These are phyloP conservation scores for Trametes punicea DNA, from an alignment of 768 basidiomycete species.

Conservation along the genomic window DNA sequence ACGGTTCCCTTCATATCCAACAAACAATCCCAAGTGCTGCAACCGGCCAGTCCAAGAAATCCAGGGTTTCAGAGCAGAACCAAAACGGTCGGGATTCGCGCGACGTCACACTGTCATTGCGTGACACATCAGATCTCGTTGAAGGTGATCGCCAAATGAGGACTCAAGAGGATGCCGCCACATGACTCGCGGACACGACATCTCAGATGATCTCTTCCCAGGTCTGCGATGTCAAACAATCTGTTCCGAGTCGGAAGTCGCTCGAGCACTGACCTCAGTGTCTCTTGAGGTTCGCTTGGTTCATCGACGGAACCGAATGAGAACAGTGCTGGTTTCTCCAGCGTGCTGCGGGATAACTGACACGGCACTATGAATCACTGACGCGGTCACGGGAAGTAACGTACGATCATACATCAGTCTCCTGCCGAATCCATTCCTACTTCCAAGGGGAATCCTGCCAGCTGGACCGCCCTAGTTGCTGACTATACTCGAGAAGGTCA, in stretches of 20 bases:
- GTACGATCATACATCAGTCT: not conserved
- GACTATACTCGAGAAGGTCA: not conserved
- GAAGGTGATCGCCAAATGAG: constrained; percentile 4
- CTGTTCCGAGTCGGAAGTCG: not conserved
- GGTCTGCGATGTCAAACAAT: not conserved
- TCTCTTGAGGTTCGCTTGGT: not conserved
- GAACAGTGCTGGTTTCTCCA: not conserved
- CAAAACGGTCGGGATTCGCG: not conserved
- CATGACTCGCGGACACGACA: constrained; percentile 8
- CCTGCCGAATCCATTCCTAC: not conserved
- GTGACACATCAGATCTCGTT: constrained; percentile 12
- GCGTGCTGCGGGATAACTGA: not conserved
- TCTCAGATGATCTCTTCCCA: not conserved
- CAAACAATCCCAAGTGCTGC: too few relatives aligned
- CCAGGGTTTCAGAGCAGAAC: not conserved
- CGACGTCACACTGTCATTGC: constrained; percentile 2
- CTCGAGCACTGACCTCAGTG: not conserved
- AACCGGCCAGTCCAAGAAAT: too few relatives aligned
- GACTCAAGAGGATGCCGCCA: constrained; percentile 7
- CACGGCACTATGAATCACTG: not conserved
- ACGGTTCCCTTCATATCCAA: too few relatives aligned
- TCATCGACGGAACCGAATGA: not conserved
- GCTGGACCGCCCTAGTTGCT: not conserved
- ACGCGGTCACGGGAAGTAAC: constrained; percentile 7
- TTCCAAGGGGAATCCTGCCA: not conserved